Evolutionary conservation across 257 asterid genomes (phyloP).

Genomic region (Solanum pimpinellifolium): DNA sequence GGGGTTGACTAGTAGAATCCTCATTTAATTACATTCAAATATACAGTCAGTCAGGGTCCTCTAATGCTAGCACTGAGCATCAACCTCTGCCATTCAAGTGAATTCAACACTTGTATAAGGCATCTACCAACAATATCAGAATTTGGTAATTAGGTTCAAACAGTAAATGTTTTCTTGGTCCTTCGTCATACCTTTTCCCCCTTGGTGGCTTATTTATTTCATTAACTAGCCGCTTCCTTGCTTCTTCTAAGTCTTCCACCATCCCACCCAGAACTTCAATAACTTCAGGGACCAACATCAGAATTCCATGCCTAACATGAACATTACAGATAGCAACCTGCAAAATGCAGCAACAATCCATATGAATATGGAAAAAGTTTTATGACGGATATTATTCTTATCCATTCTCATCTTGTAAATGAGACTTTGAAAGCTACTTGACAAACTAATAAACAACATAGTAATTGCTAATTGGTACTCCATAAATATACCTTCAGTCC

Average conservation of each 20-base stretch:
- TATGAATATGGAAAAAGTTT: not conserved
- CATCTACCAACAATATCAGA: not conserved
- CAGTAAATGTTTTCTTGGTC: not conserved
- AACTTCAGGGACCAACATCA: slow-evolving; percentile 94
- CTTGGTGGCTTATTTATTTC: slow-evolving; percentile 95
- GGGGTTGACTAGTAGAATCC: not conserved
- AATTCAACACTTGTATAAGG: not conserved
- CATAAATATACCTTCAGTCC: slow-evolving; percentile 61
- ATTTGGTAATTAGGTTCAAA: not conserved
- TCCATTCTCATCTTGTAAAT: not conserved
- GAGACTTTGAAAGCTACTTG: not conserved
- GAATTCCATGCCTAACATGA: slow-evolving; percentile 65
- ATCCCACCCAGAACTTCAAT: slow-evolving; percentile 71
- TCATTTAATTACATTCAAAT: not conserved
- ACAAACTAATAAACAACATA: not conserved
- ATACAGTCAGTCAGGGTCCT: not conserved
- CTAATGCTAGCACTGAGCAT: not conserved
- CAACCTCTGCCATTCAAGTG: not conserved
- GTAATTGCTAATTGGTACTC: not conserved
- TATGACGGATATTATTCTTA: not conserved
- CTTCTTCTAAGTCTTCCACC: slow-evolving; percentile 78
- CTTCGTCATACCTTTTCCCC: slow-evolving; percentile 57
- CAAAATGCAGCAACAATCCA: not conserved
- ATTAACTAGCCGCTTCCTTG: slow-evolving; percentile 64
- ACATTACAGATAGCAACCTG: slow-evolving; percentile 81